Conservation (phyloP, 495 filamentous ascomycete species). For the Melanomma pulvis-pyrius region DNA sequence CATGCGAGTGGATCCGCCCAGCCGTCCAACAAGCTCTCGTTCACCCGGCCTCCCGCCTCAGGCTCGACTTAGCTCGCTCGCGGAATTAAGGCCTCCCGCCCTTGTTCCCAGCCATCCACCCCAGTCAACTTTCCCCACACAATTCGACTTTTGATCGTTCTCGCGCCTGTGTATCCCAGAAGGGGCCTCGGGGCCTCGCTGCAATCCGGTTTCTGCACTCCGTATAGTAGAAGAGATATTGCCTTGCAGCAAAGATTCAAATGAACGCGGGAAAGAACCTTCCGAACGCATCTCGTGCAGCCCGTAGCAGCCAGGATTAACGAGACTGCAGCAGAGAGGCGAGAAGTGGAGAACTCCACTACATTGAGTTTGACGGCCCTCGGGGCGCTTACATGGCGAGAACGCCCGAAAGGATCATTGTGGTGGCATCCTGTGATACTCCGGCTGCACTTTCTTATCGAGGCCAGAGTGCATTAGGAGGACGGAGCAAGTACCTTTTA, state of each 20-base stretch:
- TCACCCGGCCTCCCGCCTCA: not conserved
- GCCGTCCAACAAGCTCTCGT: slow-evolving; percentile 3
- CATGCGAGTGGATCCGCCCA: not conserved
- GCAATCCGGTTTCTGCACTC: no score
- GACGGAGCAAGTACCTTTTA: no score
- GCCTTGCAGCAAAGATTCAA: not conserved
- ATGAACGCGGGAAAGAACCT: slow-evolving; percentile 19
- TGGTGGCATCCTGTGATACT: not conserved
- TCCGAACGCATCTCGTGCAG: slow-evolving; percentile 12
- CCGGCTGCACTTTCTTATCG: not conserved
- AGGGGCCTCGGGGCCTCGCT: no score
- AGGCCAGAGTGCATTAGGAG: not conserved
- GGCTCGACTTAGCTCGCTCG: not conserved
- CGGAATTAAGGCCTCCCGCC: slow-evolving; percentile 11
- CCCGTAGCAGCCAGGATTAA: not conserved
- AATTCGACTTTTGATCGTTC: not conserved
- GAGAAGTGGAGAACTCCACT: not conserved
- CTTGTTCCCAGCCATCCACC: slow-evolving; percentile 5
- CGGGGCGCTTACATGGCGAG: slow-evolving; percentile 11
- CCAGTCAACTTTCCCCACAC: no score
- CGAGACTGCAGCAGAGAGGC: not conserved
- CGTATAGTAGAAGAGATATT: slow-evolving; percentile 3
- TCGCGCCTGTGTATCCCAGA: no score
- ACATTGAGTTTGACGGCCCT: not conserved
- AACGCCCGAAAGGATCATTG: not conserved